Base-by-base conservation (phyloP, 108 stramenopile genomes). In the Aurantiochytrium sp. region DNA sequence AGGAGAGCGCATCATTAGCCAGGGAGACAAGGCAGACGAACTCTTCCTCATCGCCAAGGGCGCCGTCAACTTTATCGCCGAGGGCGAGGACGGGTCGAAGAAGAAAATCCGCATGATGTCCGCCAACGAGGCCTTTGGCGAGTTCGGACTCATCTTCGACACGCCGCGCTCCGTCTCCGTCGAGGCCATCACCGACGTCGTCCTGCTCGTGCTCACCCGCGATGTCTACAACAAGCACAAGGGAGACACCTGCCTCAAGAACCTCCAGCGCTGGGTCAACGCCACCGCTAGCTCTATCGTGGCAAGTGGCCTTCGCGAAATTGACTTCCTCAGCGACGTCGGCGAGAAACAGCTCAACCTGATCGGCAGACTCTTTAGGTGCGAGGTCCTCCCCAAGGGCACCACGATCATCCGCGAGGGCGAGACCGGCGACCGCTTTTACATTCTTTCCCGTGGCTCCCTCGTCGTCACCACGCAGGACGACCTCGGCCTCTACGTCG, bases 221-320 rank as follows among this genome's bases (percentile, higher is more conserved):
- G 51, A 25, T 6, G 76, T 83, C 49, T 83, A 83, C 51, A 45
- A 83, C 10, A 83, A 83, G 76, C 28, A 53, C 51, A 83, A 83
- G 76, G 28, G 25, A 12, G 76, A 83, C 28, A 25, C 76, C 28
- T 83, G 18, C 18, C 45, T 83, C 23, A 83, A 83, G 76, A 83
- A 83, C 51, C 76, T 83, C 12, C 51, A 47, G 76, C 76, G 76
- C 76, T 83, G 76, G 76, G 76, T 83, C 25, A 83, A 83, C 51
- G 76, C 76, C 51, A 83, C 76, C n/a, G 76, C 76, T 4, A 53
- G 49, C 51, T 83, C 76, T 4, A 83, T 83, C 76, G 76, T 83
- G 19, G 76, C 76, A 6, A 83, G 76, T 23, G 76, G 76, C 12
- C 76, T 83, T 53, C 45, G 51, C 49, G 76, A 83, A 45, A 83